Evolutionary conservation across 192 early-diverging fungal genomes (phyloP).

Genomic region (Allomyces macrogynus): DNA sequence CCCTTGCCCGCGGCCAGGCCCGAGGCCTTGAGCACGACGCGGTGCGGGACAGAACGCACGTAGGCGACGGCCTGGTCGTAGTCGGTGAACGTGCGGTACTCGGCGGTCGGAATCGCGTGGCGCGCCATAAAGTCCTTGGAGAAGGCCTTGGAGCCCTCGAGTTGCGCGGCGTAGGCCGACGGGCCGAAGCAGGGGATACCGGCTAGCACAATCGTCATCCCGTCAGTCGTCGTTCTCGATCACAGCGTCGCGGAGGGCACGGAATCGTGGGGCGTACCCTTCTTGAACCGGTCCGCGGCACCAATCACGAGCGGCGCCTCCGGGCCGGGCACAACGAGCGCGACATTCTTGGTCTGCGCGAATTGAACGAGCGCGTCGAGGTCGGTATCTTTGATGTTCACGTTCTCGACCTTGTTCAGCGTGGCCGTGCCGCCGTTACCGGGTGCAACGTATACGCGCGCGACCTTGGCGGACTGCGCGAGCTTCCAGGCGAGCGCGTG

Average conservation of each 20-base stretch:
- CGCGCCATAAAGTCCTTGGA: slow-evolving; percentile 97
- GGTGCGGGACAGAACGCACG: slow-evolving; percentile 30
- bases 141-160: slow-evolving; percentile 98
- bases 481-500: slow-evolving; percentile 88
- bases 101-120: slow-evolving; percentile 88
- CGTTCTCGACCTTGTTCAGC: slow-evolving; percentile 60
- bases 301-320: slow-evolving; percentile 95
- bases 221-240: neutral
- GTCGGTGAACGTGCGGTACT: slow-evolving; percentile 69
- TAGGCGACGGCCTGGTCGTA: slow-evolving; percentile 47
- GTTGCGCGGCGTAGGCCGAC: slow-evolving; percentile 59
- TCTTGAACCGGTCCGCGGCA: slow-evolving; percentile 60
- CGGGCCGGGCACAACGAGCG: slow-evolving; percentile 79
- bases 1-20: slow-evolving; percentile 97
- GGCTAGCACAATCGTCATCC: slow-evolving; percentile 17
- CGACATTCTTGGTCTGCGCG: slow-evolving; percentile 53
- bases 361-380: slow-evolving; percentile 59
- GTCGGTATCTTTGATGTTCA: slow-evolving; percentile 45
- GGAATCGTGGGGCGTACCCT: slow-evolving; percentile 17
- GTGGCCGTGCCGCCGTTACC: slow-evolving; percentile 85
- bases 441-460: slow-evolving; percentile 75
- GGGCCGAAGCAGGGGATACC: slow-evolving; percentile 87
- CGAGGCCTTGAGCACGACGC: slow-evolving; percentile 61
- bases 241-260: neutral
- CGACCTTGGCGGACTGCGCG: slow-evolving; percentile 51